Percentiles rank a stretch among this genome's conserved stretches.
These are phyloP conservation scores for Metschnikowia gelsemii DNA, from an alignment of 805 yeast species.

Conservation along the genomic window DNA sequence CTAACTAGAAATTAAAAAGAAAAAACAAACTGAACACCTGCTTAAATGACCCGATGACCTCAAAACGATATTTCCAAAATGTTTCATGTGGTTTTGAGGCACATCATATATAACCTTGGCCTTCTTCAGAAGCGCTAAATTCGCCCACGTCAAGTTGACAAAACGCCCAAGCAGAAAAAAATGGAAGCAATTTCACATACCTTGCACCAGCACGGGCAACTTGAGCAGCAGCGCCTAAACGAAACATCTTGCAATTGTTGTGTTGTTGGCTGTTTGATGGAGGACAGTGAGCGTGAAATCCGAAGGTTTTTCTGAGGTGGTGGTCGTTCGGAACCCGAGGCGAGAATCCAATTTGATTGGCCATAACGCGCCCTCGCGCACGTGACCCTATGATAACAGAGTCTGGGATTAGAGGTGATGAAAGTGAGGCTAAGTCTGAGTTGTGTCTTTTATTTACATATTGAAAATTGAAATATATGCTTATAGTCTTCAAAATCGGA, in stretches of 20 bases:
- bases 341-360: slow-evolving; percentile 21
- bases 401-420: too few species aligned
- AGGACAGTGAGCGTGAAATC: slow-evolving; percentile 6
- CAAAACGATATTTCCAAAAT: too few species aligned
- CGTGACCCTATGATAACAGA: slow-evolving; percentile 11
- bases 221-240: slow-evolving; percentile 52
- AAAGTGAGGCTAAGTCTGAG: too few species aligned
- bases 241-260: slow-evolving; percentile 44
- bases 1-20: not conserved
- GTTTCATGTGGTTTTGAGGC: too few species aligned
- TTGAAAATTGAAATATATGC: not conserved
- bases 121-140: too few species aligned
- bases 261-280: slow-evolving; percentile 10
- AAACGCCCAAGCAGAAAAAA: too few species aligned
- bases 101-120: too few species aligned
- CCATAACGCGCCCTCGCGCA: slow-evolving; percentile 9
- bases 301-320: slow-evolving; percentile 19
- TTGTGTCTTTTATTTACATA: not conserved
- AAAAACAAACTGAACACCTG: too few species aligned
- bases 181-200: slow-evolving; percentile 43
- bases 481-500: not conserved
- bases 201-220: slow-evolving; percentile 52
- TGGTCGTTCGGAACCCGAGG: slow-evolving; percentile 25
- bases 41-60: too few species aligned
- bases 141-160: too few species aligned